Base-by-base conservation (phyloP, 306 rosid species). In the Inga oerstediana region DNA sequence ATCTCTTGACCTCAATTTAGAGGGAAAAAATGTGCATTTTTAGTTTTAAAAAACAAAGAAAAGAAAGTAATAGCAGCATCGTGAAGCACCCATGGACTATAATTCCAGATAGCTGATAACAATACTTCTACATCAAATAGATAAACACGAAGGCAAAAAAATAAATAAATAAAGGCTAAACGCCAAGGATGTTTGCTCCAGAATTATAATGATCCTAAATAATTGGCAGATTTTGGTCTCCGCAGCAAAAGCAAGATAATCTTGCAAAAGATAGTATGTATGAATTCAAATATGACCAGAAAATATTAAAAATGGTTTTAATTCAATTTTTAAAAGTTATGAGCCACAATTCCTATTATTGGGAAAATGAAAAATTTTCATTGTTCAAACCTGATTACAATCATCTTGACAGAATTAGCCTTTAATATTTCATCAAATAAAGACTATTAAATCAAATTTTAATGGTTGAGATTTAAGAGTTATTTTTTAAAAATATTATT, bases 361-460 rank as follows among this genome's bases (percentile, higher is more conserved):
- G 37, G 52, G 67, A 22, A 73, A 54, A 0, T 34, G 27, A 83
- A 41, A 32, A 79, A 80, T 51, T 24, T 79, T 20, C 64, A 81
- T 72, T 14, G 52, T 46, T 74, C 85, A 69, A 89, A 93, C 94
- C 95, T 91, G 93, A 79, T 41, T 80, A 67, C 87, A 72, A 70
- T 69, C 67, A 81, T 88, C 89, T 82, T 80, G 86, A 59, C 56
- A 27, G 65, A 24, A 24, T 24, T 24, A 24, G 27, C 0, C 89
- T 87, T 84, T 85, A 90, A 15, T 77, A 94, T 84, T 86, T 89
- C 93, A 27, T 88, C 67, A 78, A 90, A 78, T 35, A 83, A 1
- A 32, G 3, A 32, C 3, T 32, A 32, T 32, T 32, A 3, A 32
- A 32, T 32, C 34, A 32, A 32, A 1, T 32, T 32, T 3, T 32